phyloP scores from a whole-genome alignment of 2,329 filamentous ascomycete species.

The Chalara sp. region DNA sequence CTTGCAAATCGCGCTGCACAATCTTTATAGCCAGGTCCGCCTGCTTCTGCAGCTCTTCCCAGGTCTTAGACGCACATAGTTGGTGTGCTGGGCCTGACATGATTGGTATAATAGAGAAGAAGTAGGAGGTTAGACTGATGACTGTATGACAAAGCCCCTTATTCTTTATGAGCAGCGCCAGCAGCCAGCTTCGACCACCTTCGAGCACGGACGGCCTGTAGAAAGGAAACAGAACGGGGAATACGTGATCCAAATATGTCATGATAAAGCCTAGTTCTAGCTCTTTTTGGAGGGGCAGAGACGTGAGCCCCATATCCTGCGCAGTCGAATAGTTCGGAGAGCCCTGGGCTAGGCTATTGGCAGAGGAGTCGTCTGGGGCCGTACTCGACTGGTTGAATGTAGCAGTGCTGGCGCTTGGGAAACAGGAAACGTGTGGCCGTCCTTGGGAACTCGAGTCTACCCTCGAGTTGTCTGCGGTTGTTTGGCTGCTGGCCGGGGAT shows the following conservation, averaged over 20 bases:
- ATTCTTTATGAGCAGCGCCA: constrained; percentile 48
- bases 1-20: background rate
- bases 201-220: constrained; percentile 47
- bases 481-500: background rate
- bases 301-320: too few relatives aligned
- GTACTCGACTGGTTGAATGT: background rate
- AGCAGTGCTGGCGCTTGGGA: background rate
- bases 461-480: too few relatives aligned
- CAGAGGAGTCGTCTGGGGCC: background rate
- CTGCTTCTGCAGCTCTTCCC: background rate
- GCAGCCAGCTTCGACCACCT: constrained; percentile 55
- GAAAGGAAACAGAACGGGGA: constrained; percentile 56
- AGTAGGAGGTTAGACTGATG: constrained; percentile 31
- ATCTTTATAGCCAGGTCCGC: background rate
- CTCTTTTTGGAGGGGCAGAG: background rate
- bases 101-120: background rate
- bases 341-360: background rate
- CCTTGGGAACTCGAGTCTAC: background rate
- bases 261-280: constrained; percentile 29
- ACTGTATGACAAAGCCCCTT: constrained; percentile 47
- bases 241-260: constrained; percentile 55
- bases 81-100: background rate
- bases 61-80: too few relatives aligned
- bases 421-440: background rate
- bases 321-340: background rate